Conservation (phyloP, 257 asterid species). For the Penstemon eatonii region DNA sequence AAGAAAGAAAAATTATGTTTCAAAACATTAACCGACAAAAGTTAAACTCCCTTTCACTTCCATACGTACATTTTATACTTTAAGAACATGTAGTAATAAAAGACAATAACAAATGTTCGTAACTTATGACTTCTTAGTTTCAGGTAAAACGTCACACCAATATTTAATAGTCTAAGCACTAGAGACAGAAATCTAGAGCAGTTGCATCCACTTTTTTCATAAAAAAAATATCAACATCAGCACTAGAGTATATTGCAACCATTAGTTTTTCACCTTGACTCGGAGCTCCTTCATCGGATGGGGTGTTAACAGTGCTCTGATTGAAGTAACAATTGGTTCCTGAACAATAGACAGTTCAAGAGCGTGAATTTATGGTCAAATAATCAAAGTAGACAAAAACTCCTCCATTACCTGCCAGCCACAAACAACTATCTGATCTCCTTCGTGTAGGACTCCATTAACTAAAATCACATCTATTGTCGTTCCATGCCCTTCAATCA, state of each 20-base stretch:
- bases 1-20: no score
- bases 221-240: no score
- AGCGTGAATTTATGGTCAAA: constrained; percentile 10
- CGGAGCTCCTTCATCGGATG: constrained; percentile 99
- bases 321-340: constrained; percentile 89
- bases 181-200: no score
- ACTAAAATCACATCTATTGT: constrained; percentile 93
- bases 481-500: constrained; percentile 96
- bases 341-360: constrained; percentile 29
- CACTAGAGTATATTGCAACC: background rate
- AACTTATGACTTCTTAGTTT: no score
- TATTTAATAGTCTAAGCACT: no score
- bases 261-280: constrained; percentile 66
- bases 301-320: constrained; percentile 93
- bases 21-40: no score
- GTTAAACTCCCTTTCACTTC: no score
- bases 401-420: constrained; percentile 72
- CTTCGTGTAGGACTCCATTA: constrained; percentile 95
- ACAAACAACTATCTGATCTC: constrained; percentile 93
- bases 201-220: no score
- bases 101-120: no score
- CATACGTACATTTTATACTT: no score
- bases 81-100: no score
- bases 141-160: no score
- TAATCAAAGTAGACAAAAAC: constrained; percentile 29